These are phyloP conservation scores for Boletus smithii DNA, from an alignment of 1,284 basidiomycete genomes.

Conservation along the genomic window DNA sequence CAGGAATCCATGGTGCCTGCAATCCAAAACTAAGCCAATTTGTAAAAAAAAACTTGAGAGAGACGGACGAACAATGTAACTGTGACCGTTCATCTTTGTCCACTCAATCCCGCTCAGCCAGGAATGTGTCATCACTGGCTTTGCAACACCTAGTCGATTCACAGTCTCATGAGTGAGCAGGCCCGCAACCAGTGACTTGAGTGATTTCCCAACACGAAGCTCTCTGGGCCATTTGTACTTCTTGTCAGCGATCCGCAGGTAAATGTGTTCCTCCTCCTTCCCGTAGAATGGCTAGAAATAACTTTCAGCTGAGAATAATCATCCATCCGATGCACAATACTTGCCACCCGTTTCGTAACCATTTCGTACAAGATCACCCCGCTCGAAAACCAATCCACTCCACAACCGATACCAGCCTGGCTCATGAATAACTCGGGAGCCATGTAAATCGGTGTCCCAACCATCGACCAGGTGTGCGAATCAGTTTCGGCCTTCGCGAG, in stretches of 20 bases:
- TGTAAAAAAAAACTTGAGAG: background rate
- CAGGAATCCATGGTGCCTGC: slow-evolving; percentile 35
- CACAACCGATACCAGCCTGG: slow-evolving; percentile 46
- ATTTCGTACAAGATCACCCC: slow-evolving; percentile 78
- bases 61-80: slow-evolving; percentile 40
- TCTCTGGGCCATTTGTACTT: slow-evolving; percentile 37
- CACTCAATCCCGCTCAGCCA: slow-evolving; percentile 44
- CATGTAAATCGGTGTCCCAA: slow-evolving; percentile 68
- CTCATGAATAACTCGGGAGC: slow-evolving; percentile 62
- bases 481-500: slow-evolving; percentile 46
- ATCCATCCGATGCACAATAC: slow-evolving; percentile 16
- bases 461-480: slow-evolving; percentile 28
- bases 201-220: slow-evolving; percentile 35
- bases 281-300: slow-evolving; percentile 36
- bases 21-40: slow-evolving; percentile 4
- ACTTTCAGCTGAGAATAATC: background rate
- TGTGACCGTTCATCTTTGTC: slow-evolving; percentile 39
- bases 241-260: slow-evolving; percentile 24
- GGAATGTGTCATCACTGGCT: slow-evolving; percentile 35
- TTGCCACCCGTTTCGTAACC: slow-evolving; percentile 55
- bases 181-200: slow-evolving; percentile 41
- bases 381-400: slow-evolving; percentile 76
- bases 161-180: slow-evolving; percentile 39
- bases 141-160: slow-evolving; percentile 39
- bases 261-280: slow-evolving; percentile 22